Base-by-base conservation (phyloP, 2,329 filamentous ascomycete species). In the Furcasterigmium furcatum region DNA sequence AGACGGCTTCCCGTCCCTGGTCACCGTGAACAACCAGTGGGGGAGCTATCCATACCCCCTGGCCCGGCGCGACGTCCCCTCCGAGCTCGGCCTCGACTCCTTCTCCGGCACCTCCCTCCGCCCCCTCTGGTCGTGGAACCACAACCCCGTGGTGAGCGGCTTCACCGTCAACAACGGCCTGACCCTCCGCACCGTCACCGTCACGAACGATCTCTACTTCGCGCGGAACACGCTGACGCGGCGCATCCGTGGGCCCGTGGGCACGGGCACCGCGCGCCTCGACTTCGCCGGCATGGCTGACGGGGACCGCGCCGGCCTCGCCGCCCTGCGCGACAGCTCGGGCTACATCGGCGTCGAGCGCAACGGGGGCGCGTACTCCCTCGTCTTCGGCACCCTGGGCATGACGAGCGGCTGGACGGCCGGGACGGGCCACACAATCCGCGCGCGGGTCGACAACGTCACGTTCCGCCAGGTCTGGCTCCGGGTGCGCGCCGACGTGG, bases 81-180 rank as follows among this genome's bases (percentile, higher is more conserved):
- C 12, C 40, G 49, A 20, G 41, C 52, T 9, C 52, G 51, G 51
- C 14, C 9, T 20, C 4, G 50, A 53, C 2, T 20, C 4, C n/a
- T 58, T 56, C 12, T 34, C 49, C 0, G 71, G 70, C 1, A 50
- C 61, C 0, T 48, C 57, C 1, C 60, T 81, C 1, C 57, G 65
- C 9, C 62, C 66, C 0, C 61, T 71, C 16, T 82, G 76, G 76
- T 77, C 82, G 55, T 82, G 77, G 76, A 82, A 82, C 55, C 78
- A 82, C 53, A 81, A 82, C 55, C 78, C 79, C 0, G 27, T 30
- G 10, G n/a, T 14, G 10, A 30, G 27, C 27, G 27, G 27, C 10
- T 30, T 30, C 27, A 30, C 27, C 27, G 7, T 30, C 27, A 75
- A 82, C 49, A 68, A 61, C 13, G 55, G 56, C 1, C 54, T 81